Conservation (phyloP, 306 rosid genomes). For the Lotus japonicus region DNA sequence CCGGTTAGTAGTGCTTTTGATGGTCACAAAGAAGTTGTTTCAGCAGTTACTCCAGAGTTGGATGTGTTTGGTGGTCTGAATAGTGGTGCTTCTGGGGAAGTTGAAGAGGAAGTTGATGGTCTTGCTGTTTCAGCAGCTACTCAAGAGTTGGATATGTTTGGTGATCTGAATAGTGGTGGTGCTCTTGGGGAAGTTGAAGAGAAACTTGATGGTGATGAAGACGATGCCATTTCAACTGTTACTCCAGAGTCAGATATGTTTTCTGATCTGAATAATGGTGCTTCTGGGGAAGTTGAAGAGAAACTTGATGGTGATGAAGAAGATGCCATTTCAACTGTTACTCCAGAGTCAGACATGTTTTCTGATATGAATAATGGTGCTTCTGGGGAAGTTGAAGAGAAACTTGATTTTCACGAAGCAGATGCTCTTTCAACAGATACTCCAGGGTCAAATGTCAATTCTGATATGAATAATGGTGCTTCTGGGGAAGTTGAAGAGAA, state of each 20-base stretch:
- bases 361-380: too few relatives aligned
- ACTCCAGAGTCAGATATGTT: too few relatives aligned
- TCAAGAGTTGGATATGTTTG: neutral
- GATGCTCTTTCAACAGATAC: neutral
- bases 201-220: neutral
- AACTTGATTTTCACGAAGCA: neutral
- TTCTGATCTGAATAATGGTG: too few relatives aligned
- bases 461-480: too few relatives aligned
- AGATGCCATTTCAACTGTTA: neutral
- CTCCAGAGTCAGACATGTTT: too few relatives aligned
- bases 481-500: neutral
- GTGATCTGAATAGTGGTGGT: neutral
- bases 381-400: neutral
- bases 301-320: neutral
- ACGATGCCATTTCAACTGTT: neutral
- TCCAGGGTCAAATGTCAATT: too few relatives aligned
- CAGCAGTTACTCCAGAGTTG: too few relatives aligned
- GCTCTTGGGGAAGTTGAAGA: too few relatives aligned
- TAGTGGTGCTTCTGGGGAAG: neutral
- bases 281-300: neutral
- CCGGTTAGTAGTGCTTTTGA: too few relatives aligned
- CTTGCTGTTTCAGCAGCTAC: neutral
- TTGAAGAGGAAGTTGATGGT: neutral
- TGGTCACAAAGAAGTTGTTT: neutral
- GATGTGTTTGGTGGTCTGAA: too few relatives aligned